A percentile compares a stretch with the other conserved stretches of the same genome.
These are phyloP conservation scores for Aspergillus sp. DNA, from an alignment of 2,329 filamentous ascomycete genomes.

Conservation along the genomic window DNA sequence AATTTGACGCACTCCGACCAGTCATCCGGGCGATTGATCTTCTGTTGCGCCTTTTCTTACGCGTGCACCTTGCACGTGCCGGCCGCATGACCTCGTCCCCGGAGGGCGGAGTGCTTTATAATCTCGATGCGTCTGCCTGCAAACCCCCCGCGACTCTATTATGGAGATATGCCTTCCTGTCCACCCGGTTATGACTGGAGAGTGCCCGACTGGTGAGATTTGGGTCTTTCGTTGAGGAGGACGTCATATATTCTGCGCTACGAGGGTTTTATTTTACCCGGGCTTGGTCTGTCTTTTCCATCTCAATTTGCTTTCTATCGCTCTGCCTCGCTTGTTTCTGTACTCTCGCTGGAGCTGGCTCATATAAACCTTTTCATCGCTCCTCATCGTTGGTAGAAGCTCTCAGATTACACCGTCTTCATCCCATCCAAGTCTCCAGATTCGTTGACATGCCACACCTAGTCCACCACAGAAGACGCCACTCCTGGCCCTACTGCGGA, in stretches of 20 bases:
- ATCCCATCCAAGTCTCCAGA: background rate
- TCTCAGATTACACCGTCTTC: background rate
- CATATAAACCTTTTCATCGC: background rate
- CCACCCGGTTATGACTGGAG: conserved; percentile 7
- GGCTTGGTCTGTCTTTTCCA: background rate
- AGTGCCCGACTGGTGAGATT: background rate
- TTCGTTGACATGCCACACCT: conserved; percentile 25
- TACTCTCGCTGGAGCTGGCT: background rate
- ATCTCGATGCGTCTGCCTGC: background rate
- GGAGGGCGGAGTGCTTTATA: conserved; percentile 18
- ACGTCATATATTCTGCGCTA: background rate
- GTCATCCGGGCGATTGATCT: conserved; percentile 14
- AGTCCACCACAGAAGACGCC: conserved; percentile 32
- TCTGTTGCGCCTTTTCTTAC: conserved; percentile 8
- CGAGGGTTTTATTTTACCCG: background rate
- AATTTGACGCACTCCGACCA: background rate
- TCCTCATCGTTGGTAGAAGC: background rate
- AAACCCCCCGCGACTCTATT: background rate
- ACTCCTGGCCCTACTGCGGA: conserved; percentile 39
- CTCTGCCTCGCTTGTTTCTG: background rate
- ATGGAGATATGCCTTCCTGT: background rate
- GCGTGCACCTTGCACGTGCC: conserved; percentile 23
- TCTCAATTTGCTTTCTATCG: background rate
- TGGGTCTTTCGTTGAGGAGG: conserved; percentile 12
- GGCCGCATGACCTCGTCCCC: conserved; percentile 14